These are phyloP conservation scores for Blastobotrys capitulatus DNA, from an alignment of 1,139 yeast genomes.

Conservation along the genomic window DNA sequence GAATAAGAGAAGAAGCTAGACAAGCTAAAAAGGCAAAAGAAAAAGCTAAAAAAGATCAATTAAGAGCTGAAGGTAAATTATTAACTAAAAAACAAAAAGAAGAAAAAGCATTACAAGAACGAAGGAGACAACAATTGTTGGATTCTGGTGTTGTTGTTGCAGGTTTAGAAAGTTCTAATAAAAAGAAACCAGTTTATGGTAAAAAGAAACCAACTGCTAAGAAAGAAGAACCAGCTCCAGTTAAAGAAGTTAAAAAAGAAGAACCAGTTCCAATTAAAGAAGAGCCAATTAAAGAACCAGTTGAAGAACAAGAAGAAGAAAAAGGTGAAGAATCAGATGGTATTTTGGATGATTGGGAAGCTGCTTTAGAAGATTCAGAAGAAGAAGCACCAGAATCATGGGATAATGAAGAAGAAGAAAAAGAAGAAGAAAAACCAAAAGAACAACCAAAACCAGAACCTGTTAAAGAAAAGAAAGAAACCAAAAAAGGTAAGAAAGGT, in stretches of 20 bases:
- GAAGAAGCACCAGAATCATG: slow-evolving; percentile 29
- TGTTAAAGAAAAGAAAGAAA: slow-evolving; percentile 18
- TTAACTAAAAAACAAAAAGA: slow-evolving; percentile 90
- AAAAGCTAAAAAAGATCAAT: slow-evolving; percentile 79
- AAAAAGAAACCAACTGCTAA: slow-evolving; percentile 64
- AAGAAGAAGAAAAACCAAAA: slow-evolving; percentile 19
- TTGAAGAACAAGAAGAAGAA: slow-evolving; percentile 20
- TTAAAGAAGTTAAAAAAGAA: slow-evolving; percentile 24
- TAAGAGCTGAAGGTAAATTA: slow-evolving; percentile 82
- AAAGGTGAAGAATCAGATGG: slow-evolving; percentile 29
- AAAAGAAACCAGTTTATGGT: slow-evolving; percentile 66
- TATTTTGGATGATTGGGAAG: slow-evolving; percentile 37
- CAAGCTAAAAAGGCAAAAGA: slow-evolving; percentile 67
- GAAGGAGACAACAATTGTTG: slow-evolving; percentile 81
- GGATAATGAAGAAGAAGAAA: slow-evolving; percentile 26
- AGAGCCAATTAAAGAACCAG: slow-evolving; percentile 27
- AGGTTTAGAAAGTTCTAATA: slow-evolving; percentile 55
- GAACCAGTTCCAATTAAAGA: slow-evolving; percentile 29
- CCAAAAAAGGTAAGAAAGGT: slow-evolving; percentile 24
- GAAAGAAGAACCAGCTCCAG: slow-evolving; percentile 33
- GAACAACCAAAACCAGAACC: slow-evolving; percentile 21
- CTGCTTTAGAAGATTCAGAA: slow-evolving; percentile 37
- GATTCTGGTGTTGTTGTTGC: slow-evolving; percentile 71
- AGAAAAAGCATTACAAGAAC: slow-evolving; percentile 79
- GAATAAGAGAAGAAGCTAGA: slow-evolving; percentile 64